Base-by-base conservation (phyloP, 192 early-diverging fungal genomes). In the Entomortierella beljakovae region DNA sequence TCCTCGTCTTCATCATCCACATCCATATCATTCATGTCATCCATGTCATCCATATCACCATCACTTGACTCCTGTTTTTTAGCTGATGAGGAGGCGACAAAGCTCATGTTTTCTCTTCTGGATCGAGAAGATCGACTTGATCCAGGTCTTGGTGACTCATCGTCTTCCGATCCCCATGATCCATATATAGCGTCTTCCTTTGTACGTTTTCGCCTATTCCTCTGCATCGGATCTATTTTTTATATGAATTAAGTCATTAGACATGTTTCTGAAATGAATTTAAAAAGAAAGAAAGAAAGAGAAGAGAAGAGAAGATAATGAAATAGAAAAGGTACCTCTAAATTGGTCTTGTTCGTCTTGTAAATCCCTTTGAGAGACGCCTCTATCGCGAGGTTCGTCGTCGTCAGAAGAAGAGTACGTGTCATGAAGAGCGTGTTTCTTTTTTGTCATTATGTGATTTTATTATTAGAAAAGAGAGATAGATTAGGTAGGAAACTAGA, bases 121-220 rank as follows among this genome's bases (percentile, higher is more conserved):
- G 52, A 50, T 22, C 51, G 33, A 48, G 20, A 31, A 15, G 73
- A 77, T 3, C 66, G 46, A 9, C 60, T 23, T 43, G 28, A 52
- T 16, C 25, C 34, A 26, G 68, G 32, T 3, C 42, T 18, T 15
- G 49, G 33, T 15, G 23, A 16, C 34, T 48, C 55, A 13, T 79
- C 75, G 15, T 79, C 74, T 11, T 70, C 75, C 35, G 68, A 70
- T 6, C 43, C 70, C 49, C 57, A 76, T 28, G 88, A 73, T 9
- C 90, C 90, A 66, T 88, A 88, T 22, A 88, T 87, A 8, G 75
- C 83, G 20, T 89, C 84, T 33, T 91, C 89, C 65, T 91, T 91
- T 3, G 85, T 85, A 22, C 87, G 85, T 38, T 85, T 81, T 46
- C 82, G 81, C 20, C 80, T 57, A 25, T 66, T 66, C 23, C 84